Base-by-base conservation (phyloP, 345 rosid species). In the Arabidopsis suecica region DNA sequence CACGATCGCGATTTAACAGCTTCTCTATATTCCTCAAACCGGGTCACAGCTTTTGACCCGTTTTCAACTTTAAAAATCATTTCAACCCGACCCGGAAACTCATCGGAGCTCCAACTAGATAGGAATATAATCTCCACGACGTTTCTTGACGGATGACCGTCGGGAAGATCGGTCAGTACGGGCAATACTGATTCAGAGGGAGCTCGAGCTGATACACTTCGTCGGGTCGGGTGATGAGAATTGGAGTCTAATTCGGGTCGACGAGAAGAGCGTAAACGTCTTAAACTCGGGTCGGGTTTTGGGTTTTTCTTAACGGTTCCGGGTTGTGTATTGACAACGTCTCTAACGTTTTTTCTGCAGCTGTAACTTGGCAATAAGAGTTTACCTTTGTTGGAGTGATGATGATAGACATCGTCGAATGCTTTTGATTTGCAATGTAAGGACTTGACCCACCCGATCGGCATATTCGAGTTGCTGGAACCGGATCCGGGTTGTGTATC, bases 41-140 rank as follows among this genome's bases (percentile, higher is more conserved):
- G 86, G 69, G 87, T 53, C 37, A 82, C 87, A 16, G 91, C 85
- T 68, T 80, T 83, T 3, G 93, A 76, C 83, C 94, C 97, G 82
- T 86, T 89, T 76, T 89, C 94, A 7, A 95, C 93, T 77, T 95
- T 95, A 75, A 95, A 90, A 12, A 95, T 87, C 91, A 89, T 85
- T 83, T 95, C 98, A 60, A 92, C 82, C 83, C 81, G 86, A 71
- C 97, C 99, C 64, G 89, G 57, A 73, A 95, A 95, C 1, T 83
- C 76, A 61, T 84, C 82, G 58, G 88, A 86, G 69, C 87, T 82
- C 99, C 99, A 95, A 64, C 99, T 89, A 12, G 99, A 84, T 78
- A 89, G 98, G 74, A 95, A 95, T 53, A 95, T 95, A 14, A 95
- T 95, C 82, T 95, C 93, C 14, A 95, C 97, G 38, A 95, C 99